These are phyloP conservation scores for Extremus antarcticus DNA, from an alignment of 495 filamentous ascomycete species.

Conservation along the genomic window DNA sequence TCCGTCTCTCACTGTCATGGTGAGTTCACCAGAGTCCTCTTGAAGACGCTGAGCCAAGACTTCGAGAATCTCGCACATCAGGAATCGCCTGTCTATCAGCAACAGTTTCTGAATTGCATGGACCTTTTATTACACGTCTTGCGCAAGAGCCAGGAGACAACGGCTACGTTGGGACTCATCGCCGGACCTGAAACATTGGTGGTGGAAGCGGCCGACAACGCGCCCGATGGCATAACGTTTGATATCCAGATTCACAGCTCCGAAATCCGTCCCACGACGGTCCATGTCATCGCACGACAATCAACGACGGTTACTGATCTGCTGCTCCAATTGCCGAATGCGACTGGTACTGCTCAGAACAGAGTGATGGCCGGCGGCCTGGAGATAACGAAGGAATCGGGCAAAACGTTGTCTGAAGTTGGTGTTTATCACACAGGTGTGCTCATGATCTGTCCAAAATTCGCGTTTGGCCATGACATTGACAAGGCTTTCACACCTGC, in stretches of 20 bases:
- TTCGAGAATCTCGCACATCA: not conserved
- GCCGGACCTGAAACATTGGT: not conserved
- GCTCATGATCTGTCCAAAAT: slow-evolving; percentile 13
- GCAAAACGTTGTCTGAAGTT: slow-evolving; percentile 4
- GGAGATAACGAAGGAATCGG: not conserved
- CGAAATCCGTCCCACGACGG: not conserved
- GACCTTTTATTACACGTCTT: not conserved
- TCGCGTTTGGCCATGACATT: slow-evolving; percentile 1
- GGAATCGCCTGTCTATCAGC: not conserved
- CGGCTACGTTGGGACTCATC: not conserved
- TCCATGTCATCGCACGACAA: not conserved
- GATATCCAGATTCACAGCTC: slow-evolving; percentile 3
- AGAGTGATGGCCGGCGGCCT: slow-evolving; percentile 10
- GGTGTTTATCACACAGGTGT: slow-evolving; percentile 5
- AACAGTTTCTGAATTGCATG: slow-evolving; percentile 1
- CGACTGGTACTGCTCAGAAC: slow-evolving; percentile 1
- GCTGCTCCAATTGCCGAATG: not conserved
- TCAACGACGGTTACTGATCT: slow-evolving; percentile 7
- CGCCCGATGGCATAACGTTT: not conserved
- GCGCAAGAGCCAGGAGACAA: slow-evolving; percentile 2
- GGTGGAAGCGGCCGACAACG: not conserved
- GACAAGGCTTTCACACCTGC: slow-evolving; percentile 7
- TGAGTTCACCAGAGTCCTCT: not conserved
- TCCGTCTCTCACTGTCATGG: not conserved
- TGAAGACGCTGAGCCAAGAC: not conserved